Evolutionary conservation across 768 basidiomycete species (phyloP).

Genomic region (Agaricus subrufescens): DNA sequence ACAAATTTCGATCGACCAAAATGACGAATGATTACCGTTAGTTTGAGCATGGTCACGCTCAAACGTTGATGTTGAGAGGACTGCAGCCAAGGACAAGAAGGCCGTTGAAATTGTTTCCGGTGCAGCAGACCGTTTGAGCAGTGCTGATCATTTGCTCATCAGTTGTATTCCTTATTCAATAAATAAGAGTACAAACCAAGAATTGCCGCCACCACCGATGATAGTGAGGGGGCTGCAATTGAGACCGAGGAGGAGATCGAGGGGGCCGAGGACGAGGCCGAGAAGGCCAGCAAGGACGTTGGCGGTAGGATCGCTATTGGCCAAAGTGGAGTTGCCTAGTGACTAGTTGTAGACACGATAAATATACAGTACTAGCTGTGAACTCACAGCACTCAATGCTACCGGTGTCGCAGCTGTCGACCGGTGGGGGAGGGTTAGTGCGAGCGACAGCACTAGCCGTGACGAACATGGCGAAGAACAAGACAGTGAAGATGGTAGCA

Average conservation of each 20-base stretch:
- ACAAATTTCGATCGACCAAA: too few species aligned
- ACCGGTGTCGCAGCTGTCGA: conserved; percentile 24
- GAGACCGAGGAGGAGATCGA: conserved; percentile 1
- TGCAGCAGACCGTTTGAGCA: conserved; percentile 26
- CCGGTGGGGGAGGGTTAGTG: conserved; percentile 4
- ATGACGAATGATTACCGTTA: too few species aligned
- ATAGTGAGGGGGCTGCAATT: conserved; percentile 6
- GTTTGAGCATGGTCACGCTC: not conserved
- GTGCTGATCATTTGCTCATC: conserved; percentile 8
- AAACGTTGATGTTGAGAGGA: conserved; percentile 20
- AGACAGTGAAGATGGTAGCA: conserved; percentile 16
- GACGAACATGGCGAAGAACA: conserved; percentile 22
- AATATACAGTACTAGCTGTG: not conserved
- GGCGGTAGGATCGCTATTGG: conserved; percentile 1
- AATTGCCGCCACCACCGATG: conserved; percentile 16
- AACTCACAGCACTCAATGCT: conserved; percentile 19
- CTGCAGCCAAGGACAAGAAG: conserved; percentile 24
- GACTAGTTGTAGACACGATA: not conserved
- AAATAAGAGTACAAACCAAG: conserved; percentile 17
- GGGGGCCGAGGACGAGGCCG: not conserved
- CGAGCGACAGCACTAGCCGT: conserved; percentile 21
- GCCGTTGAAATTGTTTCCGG: conserved; percentile 22
- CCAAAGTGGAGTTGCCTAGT: conserved; percentile 15
- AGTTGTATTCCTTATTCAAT: not conserved
- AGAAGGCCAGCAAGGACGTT: conserved; percentile 11